Percentiles rank a stretch among this genome's conserved stretches.
Evolutionary conservation across 2,329 filamentous ascomycete species (phyloP).

Genomic region (Dissoconium aciculare): DNA sequence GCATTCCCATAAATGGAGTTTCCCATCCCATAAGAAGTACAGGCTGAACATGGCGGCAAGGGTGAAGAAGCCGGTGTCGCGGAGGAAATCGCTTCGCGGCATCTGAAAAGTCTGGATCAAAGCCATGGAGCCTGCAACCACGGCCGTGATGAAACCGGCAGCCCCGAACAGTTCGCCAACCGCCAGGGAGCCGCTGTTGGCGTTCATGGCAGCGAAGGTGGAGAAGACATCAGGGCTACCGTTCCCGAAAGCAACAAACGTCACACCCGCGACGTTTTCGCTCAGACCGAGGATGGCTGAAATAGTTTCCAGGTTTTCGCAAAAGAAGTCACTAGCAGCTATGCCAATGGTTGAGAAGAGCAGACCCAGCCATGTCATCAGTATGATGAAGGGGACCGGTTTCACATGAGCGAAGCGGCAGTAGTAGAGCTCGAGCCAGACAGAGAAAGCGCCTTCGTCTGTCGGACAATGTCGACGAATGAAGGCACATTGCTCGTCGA

Average conservation of each 20-base stretch:
- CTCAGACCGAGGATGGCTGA: slow-evolving; percentile 79
- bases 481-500: slow-evolving; percentile 72
- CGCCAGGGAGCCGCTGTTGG: slow-evolving; percentile 91
- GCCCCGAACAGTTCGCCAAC: slow-evolving; percentile 91
- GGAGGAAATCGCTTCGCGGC: slow-evolving; percentile 72
- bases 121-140: slow-evolving; percentile 94
- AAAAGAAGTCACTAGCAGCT: slow-evolving; percentile 96
- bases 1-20: slow-evolving; percentile 78
- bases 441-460: slow-evolving; percentile 77
- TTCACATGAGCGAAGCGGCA: slow-evolving; percentile 53
- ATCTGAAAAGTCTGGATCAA: slow-evolving; percentile 91
- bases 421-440: slow-evolving; percentile 84
- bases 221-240: slow-evolving; percentile 97
- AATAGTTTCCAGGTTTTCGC: slow-evolving; percentile 89
- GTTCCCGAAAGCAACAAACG: slow-evolving; percentile 92
- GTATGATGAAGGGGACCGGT: slow-evolving; percentile 61
- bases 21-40: slow-evolving; percentile 71
- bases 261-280: slow-evolving; percentile 90
- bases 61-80: slow-evolving; percentile 87
- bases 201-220: slow-evolving; percentile 94
- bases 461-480: slow-evolving; percentile 68
- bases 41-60: slow-evolving; percentile 75
- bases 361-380: slow-evolving; percentile 71
- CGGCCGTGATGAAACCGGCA: slow-evolving; percentile 87
- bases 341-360: slow-evolving; percentile 96